Base-by-base conservation (phyloP, 1,284 basidiomycete species). In the Amylostereum areolatum region DNA sequence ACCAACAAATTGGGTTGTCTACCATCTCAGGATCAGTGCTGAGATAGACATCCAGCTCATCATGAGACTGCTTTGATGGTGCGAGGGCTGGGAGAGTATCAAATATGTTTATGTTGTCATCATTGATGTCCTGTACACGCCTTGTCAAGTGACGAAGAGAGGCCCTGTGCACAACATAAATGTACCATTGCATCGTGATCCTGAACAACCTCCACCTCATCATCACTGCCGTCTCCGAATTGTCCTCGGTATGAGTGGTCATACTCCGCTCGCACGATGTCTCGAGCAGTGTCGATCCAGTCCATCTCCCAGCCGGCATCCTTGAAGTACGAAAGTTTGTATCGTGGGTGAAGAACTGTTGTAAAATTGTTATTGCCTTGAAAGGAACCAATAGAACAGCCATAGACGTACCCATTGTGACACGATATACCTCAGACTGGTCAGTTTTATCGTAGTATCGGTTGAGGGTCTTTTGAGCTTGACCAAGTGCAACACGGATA, bases 281-380 rank as follows among this genome's bases (percentile, higher is more conserved):
- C n/a, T n/a, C 55, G 34, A 0, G 64, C 59, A 1, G 53, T 55
- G 0, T 55, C 25, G 28, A 65, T 62, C 65, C 63, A 66, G 5
- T 59, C 57, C 2, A 40, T 11, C 9, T 53, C 46, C 67, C 67
- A 68, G 2, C 50, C 43, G 1, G 55, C 56, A 0, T 52, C 18
- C 12, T 50, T 47, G 53, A 69, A 69, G 47, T 69, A 69, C 0
- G 53, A 18, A 0, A 66, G 52, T 42, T 68, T 69, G 54, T 64
- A 52, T 0, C 43, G 29, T 1, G 65, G 66, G 40, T 69, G 62
- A 0, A 68, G 49, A 6, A 69, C 67, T 69, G 52, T 56, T 5
- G 42, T 11, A 43, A 33, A 27, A 31, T 9, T 46, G 43, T 52
- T 10, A 39, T n/a, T n/a, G 40, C 27, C 12, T 12, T 43, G 4